phyloP scores from a whole-genome alignment of 192 early-diverging fungal species.

The Coemansia sp. region DNA sequence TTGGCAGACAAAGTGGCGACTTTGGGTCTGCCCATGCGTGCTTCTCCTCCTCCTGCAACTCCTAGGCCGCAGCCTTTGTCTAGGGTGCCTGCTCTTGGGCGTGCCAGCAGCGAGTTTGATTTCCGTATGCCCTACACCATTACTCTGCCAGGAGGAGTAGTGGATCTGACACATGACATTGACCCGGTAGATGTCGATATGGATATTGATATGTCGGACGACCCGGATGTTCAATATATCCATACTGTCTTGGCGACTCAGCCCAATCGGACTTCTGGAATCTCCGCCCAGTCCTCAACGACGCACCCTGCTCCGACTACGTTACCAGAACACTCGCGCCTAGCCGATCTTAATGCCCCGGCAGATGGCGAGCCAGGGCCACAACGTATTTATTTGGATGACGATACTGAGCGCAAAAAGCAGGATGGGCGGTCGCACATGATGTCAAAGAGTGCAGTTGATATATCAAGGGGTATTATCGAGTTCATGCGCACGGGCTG shows the following conservation, averaged over 20 bases:
- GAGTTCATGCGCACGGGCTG: constrained; percentile 15
- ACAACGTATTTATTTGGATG: constrained; percentile 38
- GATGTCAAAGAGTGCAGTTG: constrained; percentile 17
- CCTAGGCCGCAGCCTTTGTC: background rate
- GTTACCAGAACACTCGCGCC: background rate
- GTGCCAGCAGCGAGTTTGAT: background rate
- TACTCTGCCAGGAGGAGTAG: background rate
- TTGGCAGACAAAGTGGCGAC: background rate
- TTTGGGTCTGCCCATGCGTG: background rate
- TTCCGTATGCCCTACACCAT: background rate
- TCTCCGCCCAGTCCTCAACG: background rate
- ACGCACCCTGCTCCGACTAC: background rate
- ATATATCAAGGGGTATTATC: constrained; percentile 29
- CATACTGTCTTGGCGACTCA: background rate
- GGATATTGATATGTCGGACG: constrained; percentile 25
- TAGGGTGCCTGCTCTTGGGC: background rate
- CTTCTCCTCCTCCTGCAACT: background rate
- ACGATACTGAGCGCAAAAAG: constrained; percentile 14
- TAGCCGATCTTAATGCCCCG: background rate
- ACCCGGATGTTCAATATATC: background rate
- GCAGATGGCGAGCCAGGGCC: constrained; percentile 1
- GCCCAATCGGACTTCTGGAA: background rate
- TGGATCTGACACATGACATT: background rate
- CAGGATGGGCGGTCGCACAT: background rate
- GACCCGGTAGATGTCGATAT: constrained; percentile 15